phyloP scores from a whole-genome alignment of 1,284 basidiomycete genomes.

The Irpex sp. region DNA sequence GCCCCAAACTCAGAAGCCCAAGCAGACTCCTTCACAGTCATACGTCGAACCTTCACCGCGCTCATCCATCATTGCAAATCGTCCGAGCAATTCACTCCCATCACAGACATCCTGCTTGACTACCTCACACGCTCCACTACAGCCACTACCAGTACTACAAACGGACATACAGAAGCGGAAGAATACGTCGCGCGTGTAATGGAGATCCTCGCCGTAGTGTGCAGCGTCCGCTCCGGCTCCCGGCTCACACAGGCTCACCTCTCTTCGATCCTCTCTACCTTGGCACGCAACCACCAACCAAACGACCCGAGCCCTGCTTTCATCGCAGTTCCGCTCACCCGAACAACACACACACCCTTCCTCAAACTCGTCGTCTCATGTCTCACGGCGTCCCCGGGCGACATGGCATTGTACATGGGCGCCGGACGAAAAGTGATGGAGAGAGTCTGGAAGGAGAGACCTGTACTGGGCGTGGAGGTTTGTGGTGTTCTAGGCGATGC shows the following conservation, averaged over 20 bases:
- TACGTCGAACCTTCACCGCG: constrained; percentile 74
- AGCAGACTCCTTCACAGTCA: constrained; percentile 41
- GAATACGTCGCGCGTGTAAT: constrained; percentile 37
- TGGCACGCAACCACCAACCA: constrained; percentile 30
- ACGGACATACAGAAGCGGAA: constrained; percentile 9
- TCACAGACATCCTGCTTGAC: constrained; percentile 53
- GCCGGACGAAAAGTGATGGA: constrained; percentile 60
- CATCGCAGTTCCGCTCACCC: too few relatives aligned
- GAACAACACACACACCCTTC: constrained; percentile 19
- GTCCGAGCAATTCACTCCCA: constrained; percentile 55
- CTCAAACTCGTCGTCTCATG: constrained; percentile 49
- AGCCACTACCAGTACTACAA: not conserved
- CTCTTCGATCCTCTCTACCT: constrained; percentile 40
- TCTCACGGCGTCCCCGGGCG: constrained; percentile 45
- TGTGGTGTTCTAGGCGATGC: constrained; percentile 58
- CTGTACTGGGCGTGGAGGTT: constrained; percentile 48
- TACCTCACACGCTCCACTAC: constrained; percentile 23
- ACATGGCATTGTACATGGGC: constrained; percentile 63
- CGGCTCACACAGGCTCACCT: constrained; percentile 52
- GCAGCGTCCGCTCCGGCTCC: constrained; percentile 63
- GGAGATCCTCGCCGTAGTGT: constrained; percentile 47
- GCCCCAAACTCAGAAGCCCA: constrained; percentile 34
- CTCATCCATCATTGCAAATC: constrained; percentile 77
- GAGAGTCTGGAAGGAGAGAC: constrained; percentile 33
- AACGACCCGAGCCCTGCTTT: constrained; percentile 25